A percentile compares a stretch with the other conserved stretches of the same genome.
Evolutionary conservation across 495 filamentous ascomycete species (phyloP).

Genomic region (Neurospora tetrasperma): DNA sequence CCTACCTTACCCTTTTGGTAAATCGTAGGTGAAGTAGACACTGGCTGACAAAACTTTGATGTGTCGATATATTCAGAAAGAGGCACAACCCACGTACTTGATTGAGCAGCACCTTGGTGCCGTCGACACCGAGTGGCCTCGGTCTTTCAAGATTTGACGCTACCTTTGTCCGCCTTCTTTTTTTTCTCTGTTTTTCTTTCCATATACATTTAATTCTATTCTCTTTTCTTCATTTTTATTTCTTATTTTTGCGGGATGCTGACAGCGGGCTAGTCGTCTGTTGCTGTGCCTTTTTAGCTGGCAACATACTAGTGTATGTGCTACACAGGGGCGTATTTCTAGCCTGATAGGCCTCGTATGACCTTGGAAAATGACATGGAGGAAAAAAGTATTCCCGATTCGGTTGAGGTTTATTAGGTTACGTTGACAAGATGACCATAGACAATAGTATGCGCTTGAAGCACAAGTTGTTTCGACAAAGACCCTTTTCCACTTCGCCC

Average conservation of each 20-base stretch:
- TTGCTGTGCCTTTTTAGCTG: neutral
- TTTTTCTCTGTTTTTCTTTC: too few relatives aligned
- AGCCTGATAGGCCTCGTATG: neutral
- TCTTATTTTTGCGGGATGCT: too few relatives aligned
- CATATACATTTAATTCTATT: too few relatives aligned
- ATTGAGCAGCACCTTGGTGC: neutral
- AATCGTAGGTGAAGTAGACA: neutral
- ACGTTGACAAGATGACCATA: neutral
- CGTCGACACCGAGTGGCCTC: neutral
- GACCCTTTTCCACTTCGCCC: neutral
- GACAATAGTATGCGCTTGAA: neutral
- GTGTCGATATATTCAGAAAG: neutral
- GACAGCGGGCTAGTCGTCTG: neutral
- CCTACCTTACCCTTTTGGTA: too few relatives aligned
- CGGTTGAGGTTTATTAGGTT: neutral
- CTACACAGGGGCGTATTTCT: neutral
- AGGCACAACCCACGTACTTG: accelerated
- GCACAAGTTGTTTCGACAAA: neutral
- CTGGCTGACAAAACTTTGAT: neutral
- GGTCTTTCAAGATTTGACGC: neutral
- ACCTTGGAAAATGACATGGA: neutral
- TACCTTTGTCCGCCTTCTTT: too few relatives aligned
- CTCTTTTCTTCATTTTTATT: too few relatives aligned
- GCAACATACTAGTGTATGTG: neutral
- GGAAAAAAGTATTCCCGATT: neutral